A percentile compares a stretch with the other conserved stretches of the same genome.
phyloP scores from a whole-genome alignment of 2,329 filamentous ascomycete species.

The Ceratocystis papillata region DNA sequence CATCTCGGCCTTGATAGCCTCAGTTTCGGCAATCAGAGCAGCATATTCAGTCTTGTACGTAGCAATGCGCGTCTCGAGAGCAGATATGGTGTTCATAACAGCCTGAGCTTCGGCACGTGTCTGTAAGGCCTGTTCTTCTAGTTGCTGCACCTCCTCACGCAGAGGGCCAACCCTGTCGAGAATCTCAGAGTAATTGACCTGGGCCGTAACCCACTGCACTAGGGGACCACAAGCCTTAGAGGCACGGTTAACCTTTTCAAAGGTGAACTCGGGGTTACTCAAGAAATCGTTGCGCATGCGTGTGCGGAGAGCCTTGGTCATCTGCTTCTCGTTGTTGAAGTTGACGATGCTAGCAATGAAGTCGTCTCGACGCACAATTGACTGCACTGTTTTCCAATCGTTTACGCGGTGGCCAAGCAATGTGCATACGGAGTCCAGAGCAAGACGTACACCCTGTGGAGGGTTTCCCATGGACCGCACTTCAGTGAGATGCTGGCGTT shows the following conservation, averaged over 20 bases:
- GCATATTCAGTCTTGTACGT: conserved; percentile 96
- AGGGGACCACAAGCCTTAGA: conserved; percentile 94
- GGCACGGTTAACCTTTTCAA: conserved; percentile 89
- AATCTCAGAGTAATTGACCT: conserved; percentile 97
- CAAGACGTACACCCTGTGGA: conserved; percentile 78
- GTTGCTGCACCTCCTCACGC: conserved; percentile 73
- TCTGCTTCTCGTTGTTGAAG: conserved; percentile 89
- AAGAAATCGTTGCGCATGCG: conserved; percentile 92
- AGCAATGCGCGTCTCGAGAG: conserved; percentile 80
- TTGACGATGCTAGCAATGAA: conserved; percentile 97
- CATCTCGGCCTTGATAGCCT: conserved; percentile 97
- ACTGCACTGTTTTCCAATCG: conserved; percentile 86
- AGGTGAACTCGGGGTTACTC: conserved; percentile 89
- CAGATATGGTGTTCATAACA: conserved; percentile 74
- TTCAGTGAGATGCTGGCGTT: conserved; percentile 92
- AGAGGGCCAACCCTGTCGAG: conserved; percentile 86
- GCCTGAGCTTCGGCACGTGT: conserved; percentile 90
- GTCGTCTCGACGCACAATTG: conserved; percentile 79
- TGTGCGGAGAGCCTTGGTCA: conserved; percentile 69
- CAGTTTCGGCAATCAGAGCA: conserved; percentile 87
- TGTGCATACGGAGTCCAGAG: conserved; percentile 92
- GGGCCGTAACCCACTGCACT: conserved; percentile 92
- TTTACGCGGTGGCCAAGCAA: conserved; percentile 80
- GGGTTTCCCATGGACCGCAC: conserved; percentile 94
- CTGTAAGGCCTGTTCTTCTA: conserved; percentile 80